These are phyloP conservation scores for Orbilia quercus DNA, from an alignment of 2,329 filamentous ascomycete genomes.

Conservation along the genomic window DNA sequence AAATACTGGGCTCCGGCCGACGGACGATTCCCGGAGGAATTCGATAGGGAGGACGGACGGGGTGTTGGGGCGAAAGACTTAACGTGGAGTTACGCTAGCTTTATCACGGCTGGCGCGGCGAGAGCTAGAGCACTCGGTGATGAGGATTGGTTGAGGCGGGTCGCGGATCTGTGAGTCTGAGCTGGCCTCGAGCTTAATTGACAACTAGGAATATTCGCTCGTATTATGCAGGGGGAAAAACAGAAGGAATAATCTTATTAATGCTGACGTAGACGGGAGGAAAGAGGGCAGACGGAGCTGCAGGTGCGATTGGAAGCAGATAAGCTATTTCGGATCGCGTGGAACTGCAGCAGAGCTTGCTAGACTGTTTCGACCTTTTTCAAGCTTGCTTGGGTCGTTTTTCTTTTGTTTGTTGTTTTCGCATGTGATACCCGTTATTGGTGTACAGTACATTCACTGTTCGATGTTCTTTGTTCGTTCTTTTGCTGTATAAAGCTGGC, in stretches of 20 bases:
- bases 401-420: not conserved
- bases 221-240: slow-evolving; percentile 10
- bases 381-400: not conserved
- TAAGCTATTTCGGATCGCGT: slow-evolving; percentile 22
- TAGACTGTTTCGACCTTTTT: not conserved
- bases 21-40: slow-evolving; percentile 68
- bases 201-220: no score
- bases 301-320: slow-evolving; percentile 17
- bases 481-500: slow-evolving; percentile 1
- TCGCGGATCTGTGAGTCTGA: slow-evolving; percentile 39
- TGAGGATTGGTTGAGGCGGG: slow-evolving; percentile 27
- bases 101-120: slow-evolving; percentile 68
- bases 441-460: slow-evolving; percentile 15
- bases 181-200: not conserved
- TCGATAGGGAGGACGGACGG: slow-evolving; percentile 64
- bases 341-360: not conserved
- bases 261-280: slow-evolving; percentile 10
- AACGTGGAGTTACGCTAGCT: slow-evolving; percentile 79
- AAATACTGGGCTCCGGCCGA: slow-evolving; percentile 60
- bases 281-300: not conserved
- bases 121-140: slow-evolving; percentile 46
- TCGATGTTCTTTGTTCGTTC: not conserved
- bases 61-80: slow-evolving; percentile 68
- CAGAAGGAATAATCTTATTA: not conserved
- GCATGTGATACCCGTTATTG: slow-evolving; percentile 29